Percentiles rank a stretch among this genome's conserved stretches.
phyloP scores from a whole-genome alignment of 257 asterid genomes.

The Ophiorrhiza pumila region DNA sequence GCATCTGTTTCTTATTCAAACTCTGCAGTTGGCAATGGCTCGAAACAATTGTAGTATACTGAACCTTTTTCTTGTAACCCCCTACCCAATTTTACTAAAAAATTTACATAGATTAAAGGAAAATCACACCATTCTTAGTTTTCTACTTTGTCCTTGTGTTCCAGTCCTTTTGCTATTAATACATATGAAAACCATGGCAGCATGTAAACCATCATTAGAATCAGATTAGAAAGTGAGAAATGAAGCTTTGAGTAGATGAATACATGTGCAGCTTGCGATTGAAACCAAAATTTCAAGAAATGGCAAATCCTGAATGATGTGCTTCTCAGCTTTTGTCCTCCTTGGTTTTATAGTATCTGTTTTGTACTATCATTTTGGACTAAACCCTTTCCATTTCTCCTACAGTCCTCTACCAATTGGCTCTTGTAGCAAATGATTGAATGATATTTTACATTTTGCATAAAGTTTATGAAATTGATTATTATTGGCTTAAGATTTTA shows the following conservation, averaged over 20 bases:
- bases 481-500: too few species aligned
- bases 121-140: neutral
- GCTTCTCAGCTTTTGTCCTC: too few species aligned
- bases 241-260: neutral
- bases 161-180: neutral
- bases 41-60: conserved; percentile 25
- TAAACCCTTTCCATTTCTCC: too few species aligned
- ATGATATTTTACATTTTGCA: neutral
- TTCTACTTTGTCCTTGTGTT: neutral
- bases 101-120: neutral
- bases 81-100: neutral
- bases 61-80: neutral
- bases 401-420: too few species aligned
- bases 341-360: too few species aligned
- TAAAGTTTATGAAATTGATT: neutral
- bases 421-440: too few species aligned
- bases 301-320: too few species aligned
- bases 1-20: conserved; percentile 43
- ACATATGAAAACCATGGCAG: neutral
- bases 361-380: too few species aligned
- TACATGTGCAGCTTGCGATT: neutral
- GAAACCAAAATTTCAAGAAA: neutral
- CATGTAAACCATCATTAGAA: neutral
- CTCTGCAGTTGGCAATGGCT: conserved; percentile 6
- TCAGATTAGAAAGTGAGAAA: neutral